Conservation (phyloP, 306 rosid genomes). For the Dalbergia cochinchinensis region DNA sequence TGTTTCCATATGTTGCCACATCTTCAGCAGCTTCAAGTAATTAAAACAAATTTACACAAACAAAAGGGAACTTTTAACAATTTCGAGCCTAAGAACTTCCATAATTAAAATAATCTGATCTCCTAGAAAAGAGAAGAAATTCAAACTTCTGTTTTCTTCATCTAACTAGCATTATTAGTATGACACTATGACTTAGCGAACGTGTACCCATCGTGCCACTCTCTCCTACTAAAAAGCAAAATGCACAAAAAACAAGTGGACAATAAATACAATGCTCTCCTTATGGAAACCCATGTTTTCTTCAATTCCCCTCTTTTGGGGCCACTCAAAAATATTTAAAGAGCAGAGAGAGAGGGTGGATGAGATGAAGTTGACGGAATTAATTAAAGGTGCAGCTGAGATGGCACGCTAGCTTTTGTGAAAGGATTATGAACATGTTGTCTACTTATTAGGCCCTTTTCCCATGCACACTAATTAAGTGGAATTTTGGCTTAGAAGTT, state of each 20-base stretch:
- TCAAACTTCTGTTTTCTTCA: neutral
- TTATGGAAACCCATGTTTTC: constrained; percentile 9
- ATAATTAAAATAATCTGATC: too few species aligned
- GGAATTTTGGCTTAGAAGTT: neutral
- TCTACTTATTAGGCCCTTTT: too few species aligned
- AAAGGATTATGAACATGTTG: neutral
- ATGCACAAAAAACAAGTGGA: neutral
- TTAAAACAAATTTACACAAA: too few species aligned
- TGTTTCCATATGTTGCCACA: too few species aligned
- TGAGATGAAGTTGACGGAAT: neutral
- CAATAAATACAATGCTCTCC: neutral
- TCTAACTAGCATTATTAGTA: neutral
- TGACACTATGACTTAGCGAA: neutral
- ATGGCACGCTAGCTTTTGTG: neutral
- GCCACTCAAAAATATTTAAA: neutral
- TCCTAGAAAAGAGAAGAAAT: neutral
- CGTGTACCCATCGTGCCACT: neutral
- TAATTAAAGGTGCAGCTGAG: neutral
- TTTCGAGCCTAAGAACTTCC: too few species aligned
- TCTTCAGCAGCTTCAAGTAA: too few species aligned
- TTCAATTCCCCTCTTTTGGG: neutral
- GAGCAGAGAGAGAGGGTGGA: neutral
- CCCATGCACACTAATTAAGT: neutral
- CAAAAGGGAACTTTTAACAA: too few species aligned
- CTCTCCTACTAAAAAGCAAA: neutral